phyloP scores from a whole-genome alignment of 306 rosid species.

The Vigna unguiculata region DNA sequence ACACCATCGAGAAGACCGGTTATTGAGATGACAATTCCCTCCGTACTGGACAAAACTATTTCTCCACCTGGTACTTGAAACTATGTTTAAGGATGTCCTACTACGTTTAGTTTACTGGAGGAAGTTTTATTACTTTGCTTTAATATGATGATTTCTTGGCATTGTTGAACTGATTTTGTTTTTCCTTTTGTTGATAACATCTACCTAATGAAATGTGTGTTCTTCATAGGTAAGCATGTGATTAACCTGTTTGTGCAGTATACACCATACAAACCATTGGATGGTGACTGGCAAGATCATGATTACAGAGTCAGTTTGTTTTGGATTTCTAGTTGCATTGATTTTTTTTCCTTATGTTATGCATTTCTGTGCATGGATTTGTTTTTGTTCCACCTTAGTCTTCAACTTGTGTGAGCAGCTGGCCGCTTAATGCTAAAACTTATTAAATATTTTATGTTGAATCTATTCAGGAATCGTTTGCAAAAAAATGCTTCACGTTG shows the following conservation, averaged over 20 bases:
- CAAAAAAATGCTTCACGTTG: slow-evolving; percentile 72
- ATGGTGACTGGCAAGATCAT: slow-evolving; percentile 85
- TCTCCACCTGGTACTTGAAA: slow-evolving; percentile 85
- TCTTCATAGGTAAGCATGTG: slow-evolving; percentile 81
- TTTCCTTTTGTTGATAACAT: slow-evolving; percentile 26
- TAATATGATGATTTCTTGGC: slow-evolving; percentile 18
- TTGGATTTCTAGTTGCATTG: slow-evolving; percentile 28
- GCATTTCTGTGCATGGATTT: slow-evolving; percentile 8
- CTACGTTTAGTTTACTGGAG: slow-evolving; percentile 15
- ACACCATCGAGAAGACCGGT: slow-evolving; percentile 81
- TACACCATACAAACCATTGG: slow-evolving; percentile 82
- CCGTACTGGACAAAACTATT: slow-evolving; percentile 79
- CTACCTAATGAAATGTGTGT: slow-evolving; percentile 28
- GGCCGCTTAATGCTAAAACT: background rate
- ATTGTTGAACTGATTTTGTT: slow-evolving; percentile 6
- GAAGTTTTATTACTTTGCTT: slow-evolving; percentile 4
- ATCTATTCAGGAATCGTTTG: slow-evolving; percentile 69
- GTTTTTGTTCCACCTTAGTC: slow-evolving; percentile 24
- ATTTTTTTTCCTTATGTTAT: background rate
- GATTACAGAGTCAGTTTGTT: slow-evolving; percentile 71
- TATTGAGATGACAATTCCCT: slow-evolving; percentile 96
- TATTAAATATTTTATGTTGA: slow-evolving; percentile 24
- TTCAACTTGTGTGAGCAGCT: background rate
- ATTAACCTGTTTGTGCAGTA: slow-evolving; percentile 89
- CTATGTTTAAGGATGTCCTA: slow-evolving; percentile 5